Base-by-base conservation (phyloP, 768 basidiomycete species). In the Termitomyces bulborhizus region DNA sequence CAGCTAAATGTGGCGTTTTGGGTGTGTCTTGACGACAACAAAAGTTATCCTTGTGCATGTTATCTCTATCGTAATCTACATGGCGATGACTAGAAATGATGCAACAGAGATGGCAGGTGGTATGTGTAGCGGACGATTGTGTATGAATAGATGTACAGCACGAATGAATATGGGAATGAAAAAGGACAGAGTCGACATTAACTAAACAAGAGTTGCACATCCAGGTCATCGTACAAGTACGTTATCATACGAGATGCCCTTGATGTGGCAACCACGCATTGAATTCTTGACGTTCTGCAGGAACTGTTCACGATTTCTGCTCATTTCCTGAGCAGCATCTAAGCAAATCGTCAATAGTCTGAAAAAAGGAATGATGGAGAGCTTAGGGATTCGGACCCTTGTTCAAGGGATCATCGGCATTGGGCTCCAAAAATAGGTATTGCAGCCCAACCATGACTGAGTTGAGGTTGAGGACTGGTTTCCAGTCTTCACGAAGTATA, bases 401-500 rank as follows among this genome's bases (percentile, higher is more conserved):
- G 79, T 99, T 99, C 65, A 99, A 68, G 15, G 97, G 97, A 72
- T 99, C 97, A 63, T 98, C 96, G 39, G 97, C 90, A 64, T 99
- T 99, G 13, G 97, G 97, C 71, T 99, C 97, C 55, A 99, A 77
- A 80, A 99, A 99, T 51, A 99, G 82, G 67, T 98, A 99, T 70
- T 99, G 97, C 54, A 99, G 72, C 36, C 97, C 97, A 57, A 98
- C 92, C 93, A 98, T 96, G 60, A 99, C 93, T 31, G 95, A 92
- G 69, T 94, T 98, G 51, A 99, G 78, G 71, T 98, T 98, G 43
- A 99, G 77, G 3, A 99, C 97, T 5, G 97, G 97, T 67, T 99
- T 99, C 97, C 97, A 99, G 73, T 99, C 97, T 76, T 99, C 97
- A 68, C 97, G 85, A 56, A 98, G 81, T 68, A 98, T 98, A 73